Evolutionary conservation across 805 yeast genomes (phyloP).

Genomic region (Ascoidea rubescens): DNA sequence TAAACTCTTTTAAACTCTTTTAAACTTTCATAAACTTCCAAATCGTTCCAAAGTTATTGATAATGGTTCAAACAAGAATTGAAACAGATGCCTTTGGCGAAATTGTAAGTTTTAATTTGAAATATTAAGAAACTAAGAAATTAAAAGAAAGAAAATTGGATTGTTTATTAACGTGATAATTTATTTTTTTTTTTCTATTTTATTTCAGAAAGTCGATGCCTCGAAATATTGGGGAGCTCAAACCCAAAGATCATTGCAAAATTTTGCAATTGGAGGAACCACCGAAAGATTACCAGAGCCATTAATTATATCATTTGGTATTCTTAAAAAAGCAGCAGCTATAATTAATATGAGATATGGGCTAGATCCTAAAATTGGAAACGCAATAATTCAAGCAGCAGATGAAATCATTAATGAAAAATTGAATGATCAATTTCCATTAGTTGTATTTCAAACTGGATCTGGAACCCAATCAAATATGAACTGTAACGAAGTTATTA

Average conservation of each 20-base stretch:
- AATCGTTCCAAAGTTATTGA: too few species aligned
- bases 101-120: slow-evolving; percentile 21
- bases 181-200: too few species aligned
- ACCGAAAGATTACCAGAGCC: slow-evolving; percentile 88
- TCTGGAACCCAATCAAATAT: slow-evolving; percentile 97
- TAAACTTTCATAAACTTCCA: not conserved
- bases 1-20: not conserved
- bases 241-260: slow-evolving; percentile 83
- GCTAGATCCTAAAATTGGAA: slow-evolving; percentile 70
- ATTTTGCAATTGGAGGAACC: slow-evolving; percentile 90
- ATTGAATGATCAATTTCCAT: slow-evolving; percentile 85
- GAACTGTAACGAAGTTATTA: slow-evolving; percentile 98
- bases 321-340: slow-evolving; percentile 89
- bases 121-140: too few species aligned
- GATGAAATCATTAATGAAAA: slow-evolving; percentile 88
- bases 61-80: slow-evolving; percentile 25
- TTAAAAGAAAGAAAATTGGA: too few species aligned
- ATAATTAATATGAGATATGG: slow-evolving; percentile 77
- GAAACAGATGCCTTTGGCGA: slow-evolving; percentile 97
- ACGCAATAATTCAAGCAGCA: slow-evolving; percentile 84
- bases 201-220: slow-evolving; percentile 50
- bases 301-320: slow-evolving; percentile 79
- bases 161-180: too few species aligned
- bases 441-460: slow-evolving; percentile 97
- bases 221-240: slow-evolving; percentile 97